phyloP scores from a whole-genome alignment of 2,329 filamentous ascomycete species.

The Colletotrichum tropicicola region DNA sequence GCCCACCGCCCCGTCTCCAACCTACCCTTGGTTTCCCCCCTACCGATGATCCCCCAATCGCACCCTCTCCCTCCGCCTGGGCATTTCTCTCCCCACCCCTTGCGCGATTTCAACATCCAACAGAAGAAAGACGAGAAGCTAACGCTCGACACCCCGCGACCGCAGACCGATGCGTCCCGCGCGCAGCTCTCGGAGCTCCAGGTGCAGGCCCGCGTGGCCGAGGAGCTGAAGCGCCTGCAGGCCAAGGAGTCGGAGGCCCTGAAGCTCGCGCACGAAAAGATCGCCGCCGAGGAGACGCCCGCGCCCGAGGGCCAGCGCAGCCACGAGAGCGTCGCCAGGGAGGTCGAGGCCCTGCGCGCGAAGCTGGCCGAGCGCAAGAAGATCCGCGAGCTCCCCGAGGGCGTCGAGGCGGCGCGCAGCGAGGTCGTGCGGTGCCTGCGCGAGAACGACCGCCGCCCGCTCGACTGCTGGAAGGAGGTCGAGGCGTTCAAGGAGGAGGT shows the following conservation, averaged over 20 bases:
- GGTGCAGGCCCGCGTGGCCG: conserved; percentile 85
- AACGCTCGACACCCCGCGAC: conserved; percentile 1
- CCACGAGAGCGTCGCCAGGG: conserved; percentile 63
- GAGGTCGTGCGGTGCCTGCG: conserved; percentile 84
- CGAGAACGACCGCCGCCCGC: conserved; percentile 83
- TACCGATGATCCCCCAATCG: background rate
- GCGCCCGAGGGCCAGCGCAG: conserved; percentile 39
- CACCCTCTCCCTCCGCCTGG: background rate
- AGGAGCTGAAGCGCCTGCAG: conserved; percentile 84
- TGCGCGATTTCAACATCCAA: background rate
- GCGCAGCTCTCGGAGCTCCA: conserved; percentile 85
- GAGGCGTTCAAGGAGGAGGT: conserved; percentile 92
- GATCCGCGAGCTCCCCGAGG: conserved; percentile 74
- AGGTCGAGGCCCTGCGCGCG: conserved; percentile 65
- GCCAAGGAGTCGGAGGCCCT: conserved; percentile 76
- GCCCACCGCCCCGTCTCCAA: background rate
- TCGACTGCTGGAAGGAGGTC: conserved; percentile 96
- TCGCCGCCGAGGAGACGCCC: conserved; percentile 52
- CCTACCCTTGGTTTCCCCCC: background rate
- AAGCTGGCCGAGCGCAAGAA: conserved; percentile 71
- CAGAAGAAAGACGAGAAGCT: background rate
- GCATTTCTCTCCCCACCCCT: background rate
- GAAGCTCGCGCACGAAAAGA: conserved; percentile 71
- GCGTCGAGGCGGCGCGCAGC: conserved; percentile 77
- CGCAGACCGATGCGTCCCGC: conserved; percentile 87